Conservation (phyloP, 2,329 filamentous ascomycete species). For the Arthrobotrys sphaeroides region DNA sequence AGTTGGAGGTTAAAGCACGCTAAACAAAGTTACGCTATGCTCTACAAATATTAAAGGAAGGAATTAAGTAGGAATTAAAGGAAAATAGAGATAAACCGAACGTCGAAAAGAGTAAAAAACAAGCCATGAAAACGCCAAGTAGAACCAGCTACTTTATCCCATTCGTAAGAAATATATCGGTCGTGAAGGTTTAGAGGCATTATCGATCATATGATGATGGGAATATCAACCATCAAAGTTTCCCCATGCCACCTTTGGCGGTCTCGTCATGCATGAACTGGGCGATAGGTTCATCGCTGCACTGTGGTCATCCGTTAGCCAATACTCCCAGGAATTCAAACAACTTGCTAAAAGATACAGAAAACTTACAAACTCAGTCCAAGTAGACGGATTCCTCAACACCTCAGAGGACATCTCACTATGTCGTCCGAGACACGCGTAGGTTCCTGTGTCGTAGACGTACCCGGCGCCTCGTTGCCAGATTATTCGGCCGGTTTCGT, state of each 20-base stretch:
- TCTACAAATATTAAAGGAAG: too few species aligned
- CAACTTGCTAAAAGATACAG: neutral
- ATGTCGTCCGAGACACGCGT: neutral
- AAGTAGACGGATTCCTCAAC: neutral
- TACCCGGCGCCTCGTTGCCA: slow-evolving; percentile 28
- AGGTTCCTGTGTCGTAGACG: slow-evolving; percentile 7
- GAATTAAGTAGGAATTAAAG: too few species aligned
- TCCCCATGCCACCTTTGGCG: neutral
- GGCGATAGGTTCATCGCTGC: slow-evolving; percentile 13
- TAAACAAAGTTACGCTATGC: too few species aligned
- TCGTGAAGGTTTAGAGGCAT: too few species aligned
- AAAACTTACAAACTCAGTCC: slow-evolving; percentile 13
- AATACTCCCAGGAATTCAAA: neutral
- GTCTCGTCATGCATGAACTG: slow-evolving; percentile 6
- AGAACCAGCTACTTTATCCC: too few species aligned
- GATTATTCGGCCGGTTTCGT: slow-evolving; percentile 24
- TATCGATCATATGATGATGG: neutral
- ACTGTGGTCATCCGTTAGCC: neutral
- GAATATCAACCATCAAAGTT: neutral
- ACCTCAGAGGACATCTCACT: neutral
- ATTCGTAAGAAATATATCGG: too few species aligned
- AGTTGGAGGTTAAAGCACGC: too few species aligned
- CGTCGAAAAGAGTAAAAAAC: too few species aligned
- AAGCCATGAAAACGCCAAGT: too few species aligned
- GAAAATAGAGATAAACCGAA: too few species aligned